phyloP scores from a whole-genome alignment of 2,329 filamentous ascomycete genomes.

The Blumeriella jaapii region DNA sequence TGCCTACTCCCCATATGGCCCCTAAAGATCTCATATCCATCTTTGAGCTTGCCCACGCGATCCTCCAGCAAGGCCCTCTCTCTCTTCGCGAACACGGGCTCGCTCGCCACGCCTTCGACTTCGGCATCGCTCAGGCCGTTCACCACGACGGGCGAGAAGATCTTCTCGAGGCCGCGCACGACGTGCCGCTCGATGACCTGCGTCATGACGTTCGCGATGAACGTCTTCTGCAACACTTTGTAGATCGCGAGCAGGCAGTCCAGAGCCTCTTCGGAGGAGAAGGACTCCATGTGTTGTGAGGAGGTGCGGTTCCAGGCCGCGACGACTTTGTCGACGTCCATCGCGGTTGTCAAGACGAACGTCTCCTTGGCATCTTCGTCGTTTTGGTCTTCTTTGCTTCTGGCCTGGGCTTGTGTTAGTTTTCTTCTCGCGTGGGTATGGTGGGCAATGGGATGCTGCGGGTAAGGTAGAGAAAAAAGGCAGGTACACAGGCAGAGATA shows the following conservation, averaged over 20 bases:
- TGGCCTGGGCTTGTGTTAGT: not conserved
- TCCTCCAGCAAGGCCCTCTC: constrained; percentile 21
- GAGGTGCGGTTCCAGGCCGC: constrained; percentile 1
- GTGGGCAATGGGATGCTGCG: not conserved
- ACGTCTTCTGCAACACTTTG: constrained; percentile 27
- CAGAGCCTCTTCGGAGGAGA: constrained; percentile 25
- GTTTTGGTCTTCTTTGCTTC: not conserved
- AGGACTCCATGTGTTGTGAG: constrained; percentile 22
- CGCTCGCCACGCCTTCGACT: constrained; percentile 21
- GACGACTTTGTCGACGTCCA: constrained; percentile 9
- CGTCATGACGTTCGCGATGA: constrained; percentile 27
- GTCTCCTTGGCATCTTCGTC: not conserved
- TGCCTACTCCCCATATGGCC: constrained; percentile 12
- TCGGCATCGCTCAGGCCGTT: constrained; percentile 16
- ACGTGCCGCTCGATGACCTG: constrained; percentile 29
- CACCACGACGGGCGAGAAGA: constrained; percentile 24
- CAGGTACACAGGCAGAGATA: too few species aligned
- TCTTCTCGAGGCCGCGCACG: constrained; percentile 21
- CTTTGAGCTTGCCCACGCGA: constrained; percentile 22
- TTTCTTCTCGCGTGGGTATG: constrained; percentile 1
- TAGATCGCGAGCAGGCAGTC: constrained; percentile 27
- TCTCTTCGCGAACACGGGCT: constrained; percentile 16
- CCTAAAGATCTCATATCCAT: constrained; percentile 22
- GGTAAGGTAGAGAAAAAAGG: too few species aligned
- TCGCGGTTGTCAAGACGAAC: not conserved